Evolutionary conservation across 352 stramenopile species (phyloP).

Genomic region (Discostella stelligera): DNA sequence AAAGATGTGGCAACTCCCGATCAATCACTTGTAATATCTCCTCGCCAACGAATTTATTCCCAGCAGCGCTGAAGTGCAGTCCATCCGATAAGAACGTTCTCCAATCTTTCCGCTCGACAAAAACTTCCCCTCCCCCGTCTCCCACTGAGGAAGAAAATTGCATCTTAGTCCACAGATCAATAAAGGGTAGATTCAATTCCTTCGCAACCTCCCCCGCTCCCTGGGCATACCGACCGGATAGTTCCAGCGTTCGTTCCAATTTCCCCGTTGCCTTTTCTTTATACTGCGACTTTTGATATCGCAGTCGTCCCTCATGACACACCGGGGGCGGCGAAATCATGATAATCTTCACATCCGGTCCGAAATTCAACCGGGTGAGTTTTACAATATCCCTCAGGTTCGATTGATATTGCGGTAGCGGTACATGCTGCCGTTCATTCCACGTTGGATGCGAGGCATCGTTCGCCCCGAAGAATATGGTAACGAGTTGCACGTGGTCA

Average conservation of each 20-base stretch:
- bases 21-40: constrained; percentile 57
- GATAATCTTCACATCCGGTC: constrained; percentile 55
- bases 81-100: constrained; percentile 54
- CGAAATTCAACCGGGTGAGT: constrained; percentile 15
- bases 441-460: constrained; percentile 52
- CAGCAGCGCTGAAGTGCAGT: constrained; percentile 63
- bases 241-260: constrained; percentile 58
- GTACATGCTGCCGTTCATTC: constrained; percentile 65
- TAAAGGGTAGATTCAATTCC: constrained; percentile 42
- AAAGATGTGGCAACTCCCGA: constrained; percentile 45
- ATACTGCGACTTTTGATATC: constrained; percentile 71
- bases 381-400: constrained; percentile 63
- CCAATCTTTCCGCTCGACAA: constrained; percentile 12
- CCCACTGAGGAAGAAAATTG: constrained; percentile 35
- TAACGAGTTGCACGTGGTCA: constrained; percentile 51
- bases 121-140: background rate
- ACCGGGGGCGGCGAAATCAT: constrained; percentile 71
- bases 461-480: constrained; percentile 74
- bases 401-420: constrained; percentile 56
- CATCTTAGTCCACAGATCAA: constrained; percentile 58
- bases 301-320: constrained; percentile 63
- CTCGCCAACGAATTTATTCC: constrained; percentile 63
- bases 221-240: constrained; percentile 53
- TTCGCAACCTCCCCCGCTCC: constrained; percentile 41
- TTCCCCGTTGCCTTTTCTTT: constrained; percentile 60